Evolutionary conservation across 2,329 filamentous ascomycete species (phyloP).

Genomic region (Aureobasidium sp.): DNA sequence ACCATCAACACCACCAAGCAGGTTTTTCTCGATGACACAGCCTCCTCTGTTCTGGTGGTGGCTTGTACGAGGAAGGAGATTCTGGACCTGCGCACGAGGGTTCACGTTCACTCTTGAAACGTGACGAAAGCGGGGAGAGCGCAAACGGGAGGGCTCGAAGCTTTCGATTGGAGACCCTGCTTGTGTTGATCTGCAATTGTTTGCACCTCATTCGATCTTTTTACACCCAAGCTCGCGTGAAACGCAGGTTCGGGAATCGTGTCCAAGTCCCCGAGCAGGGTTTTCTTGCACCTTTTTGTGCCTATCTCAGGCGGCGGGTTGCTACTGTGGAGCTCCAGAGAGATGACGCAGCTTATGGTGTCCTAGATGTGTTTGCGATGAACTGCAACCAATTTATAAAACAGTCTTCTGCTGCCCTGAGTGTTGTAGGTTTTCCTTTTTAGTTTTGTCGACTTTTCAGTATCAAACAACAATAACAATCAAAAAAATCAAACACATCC

Average conservation of each 20-base stretch:
- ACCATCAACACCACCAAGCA: not conserved
- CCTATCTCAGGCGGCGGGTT: not conserved
- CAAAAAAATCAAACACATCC: too few species aligned
- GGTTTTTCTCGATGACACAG: not conserved
- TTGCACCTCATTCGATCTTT: not conserved
- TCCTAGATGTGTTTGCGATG: not conserved
- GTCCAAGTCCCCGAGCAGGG: not conserved
- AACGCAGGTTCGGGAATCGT: not conserved
- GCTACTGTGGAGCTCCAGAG: not conserved
- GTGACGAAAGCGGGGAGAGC: not conserved
- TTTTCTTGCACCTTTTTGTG: not conserved
- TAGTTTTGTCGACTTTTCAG: too few species aligned
- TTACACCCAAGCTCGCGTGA: not conserved
- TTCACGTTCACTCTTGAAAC: not conserved
- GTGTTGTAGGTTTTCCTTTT: not conserved
- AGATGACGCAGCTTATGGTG: not conserved
- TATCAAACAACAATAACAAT: too few species aligned
- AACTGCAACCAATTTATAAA: not conserved
- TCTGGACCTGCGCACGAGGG: not conserved
- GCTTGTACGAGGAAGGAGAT: not conserved
- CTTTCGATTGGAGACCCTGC: slow-evolving; percentile 1
- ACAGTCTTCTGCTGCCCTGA: not conserved
- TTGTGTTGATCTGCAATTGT: not conserved
- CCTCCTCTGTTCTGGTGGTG: not conserved
- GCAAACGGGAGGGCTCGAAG: not conserved